Base-by-base conservation (phyloP, 208 protist species). In the Leptomonas pyrrhocoris region DNA sequence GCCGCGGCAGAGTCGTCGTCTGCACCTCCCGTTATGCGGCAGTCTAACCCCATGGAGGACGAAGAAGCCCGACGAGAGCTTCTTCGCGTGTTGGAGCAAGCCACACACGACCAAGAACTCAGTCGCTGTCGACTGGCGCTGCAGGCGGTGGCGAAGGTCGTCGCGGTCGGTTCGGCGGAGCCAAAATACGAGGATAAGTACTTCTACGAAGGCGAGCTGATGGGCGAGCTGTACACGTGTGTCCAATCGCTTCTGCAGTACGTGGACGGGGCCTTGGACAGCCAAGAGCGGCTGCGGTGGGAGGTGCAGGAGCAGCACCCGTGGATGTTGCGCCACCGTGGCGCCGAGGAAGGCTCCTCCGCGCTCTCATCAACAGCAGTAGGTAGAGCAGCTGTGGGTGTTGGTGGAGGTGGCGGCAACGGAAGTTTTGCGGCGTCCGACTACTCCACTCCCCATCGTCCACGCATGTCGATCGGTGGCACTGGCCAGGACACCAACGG, bases 91-190 rank as follows among this genome's bases (percentile, higher is more conserved):
- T 77, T 95, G 18, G 85, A 93, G 49, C 74, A 85, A 19, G 73
- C 85, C 19, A 87, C 87, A 15, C 80, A 80, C 11, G 90, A 95
- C 45, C 71, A 85, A 40, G 90, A 95, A 68, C 77, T 95, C 38
- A 74, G 84, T 54, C 88, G 88, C 45, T 85, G 80, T 58, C 75
- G 84, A 13, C 76, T 84, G 49, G 84, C 78, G 40, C 80, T 95
- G 64, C 77, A 77, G 28, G 81, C 66, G 4, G 80, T 86, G 18
- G 68, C 64, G 7, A 71, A 77, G 31, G 64, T 92, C 11, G 62
- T 86, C 7, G 68, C 75, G 36, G 74, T 82, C 6, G 58, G 65
- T 5, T 59, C 78, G 0, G 78, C 66, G 16, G 34, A 40, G 34
- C 42, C 54, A 3, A 73, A 75, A 16, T 31, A 51, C 4, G 63